Base-by-base conservation (phyloP, 331 rosid genomes). In the Dryas integrifolia region DNA sequence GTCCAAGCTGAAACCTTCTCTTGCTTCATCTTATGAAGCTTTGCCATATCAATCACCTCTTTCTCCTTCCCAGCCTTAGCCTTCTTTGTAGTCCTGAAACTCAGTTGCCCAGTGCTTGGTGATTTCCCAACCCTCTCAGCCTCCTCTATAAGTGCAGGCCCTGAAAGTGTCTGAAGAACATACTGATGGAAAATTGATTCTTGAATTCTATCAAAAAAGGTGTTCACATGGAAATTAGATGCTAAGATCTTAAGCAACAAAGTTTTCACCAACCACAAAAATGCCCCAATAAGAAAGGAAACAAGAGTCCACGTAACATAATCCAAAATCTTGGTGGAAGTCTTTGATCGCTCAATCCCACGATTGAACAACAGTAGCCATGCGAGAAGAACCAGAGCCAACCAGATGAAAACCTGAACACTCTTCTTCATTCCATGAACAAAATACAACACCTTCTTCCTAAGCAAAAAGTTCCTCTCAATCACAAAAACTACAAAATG, bases 1-100 rank as follows among this genome's bases (percentile, higher is more conserved):
- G 97, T 95, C 97, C 98, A 91, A 7, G 98, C 88, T 10, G 96
- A 89, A 76, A 95, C 96, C 77, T 89, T 95, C 72, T 87, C 97
- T 63, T 84, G 92, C 76, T 92, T 95, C 86, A 95, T 87, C 83
- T 66, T 65, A 35, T 92, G 92, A 82, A 91, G 84, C 83, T 83
- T 85, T 24, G 85, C 87, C 82, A 95, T 79, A 70, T 95, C 96
- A 60, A 92, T 91, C 30, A 85, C 85, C 82, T 82, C 84, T 58
- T 86, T 85, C 75, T 78, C 80, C 49, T 72, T 72, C 68, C 67
- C 82, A 0, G 72, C 84, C 75, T 78, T 81, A 53, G 80, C 78
- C 30, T 80, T 83, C 77, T 82, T 79, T 2, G 83, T 69, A 21
- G 89, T 89, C 83, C 71, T 85, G 82, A 88, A 86, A 85, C 93